Conservation (phyloP, 257 asterid genomes). For the Nicotiana undulata region DNA sequence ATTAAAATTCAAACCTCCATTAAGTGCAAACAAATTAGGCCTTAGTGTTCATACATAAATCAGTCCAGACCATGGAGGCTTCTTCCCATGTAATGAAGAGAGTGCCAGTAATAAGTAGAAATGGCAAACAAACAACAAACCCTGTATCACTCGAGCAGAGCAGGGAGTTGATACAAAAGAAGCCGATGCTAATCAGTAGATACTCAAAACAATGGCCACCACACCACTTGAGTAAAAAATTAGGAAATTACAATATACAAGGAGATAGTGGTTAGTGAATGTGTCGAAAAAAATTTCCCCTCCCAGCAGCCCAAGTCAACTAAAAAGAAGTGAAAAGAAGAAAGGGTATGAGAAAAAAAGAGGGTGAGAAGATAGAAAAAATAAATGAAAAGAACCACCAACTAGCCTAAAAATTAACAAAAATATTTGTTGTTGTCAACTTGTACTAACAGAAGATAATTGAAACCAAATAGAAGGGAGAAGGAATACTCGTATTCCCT, state of each 20-base stretch:
- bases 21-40: too few species aligned
- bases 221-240: neutral
- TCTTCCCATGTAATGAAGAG: neutral
- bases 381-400: neutral
- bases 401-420: neutral
- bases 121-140: neutral
- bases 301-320: too few species aligned
- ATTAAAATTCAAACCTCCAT: too few species aligned
- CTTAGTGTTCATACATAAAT: neutral
- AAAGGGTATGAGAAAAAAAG: neutral
- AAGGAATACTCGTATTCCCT: neutral
- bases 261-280: neutral
- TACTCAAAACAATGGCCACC: neutral
- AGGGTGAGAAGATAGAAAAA: neutral
- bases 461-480: neutral
- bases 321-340: neutral
- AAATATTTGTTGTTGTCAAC: neutral
- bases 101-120: neutral
- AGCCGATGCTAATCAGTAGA: neutral
- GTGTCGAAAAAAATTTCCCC: neutral
- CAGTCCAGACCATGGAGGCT: neutral
- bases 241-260: neutral
- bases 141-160: neutral
- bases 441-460: neutral
- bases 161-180: neutral